Evolutionary conservation across 345 rosid species (phyloP).

Genomic region (Ceriops zippeliana): DNA sequence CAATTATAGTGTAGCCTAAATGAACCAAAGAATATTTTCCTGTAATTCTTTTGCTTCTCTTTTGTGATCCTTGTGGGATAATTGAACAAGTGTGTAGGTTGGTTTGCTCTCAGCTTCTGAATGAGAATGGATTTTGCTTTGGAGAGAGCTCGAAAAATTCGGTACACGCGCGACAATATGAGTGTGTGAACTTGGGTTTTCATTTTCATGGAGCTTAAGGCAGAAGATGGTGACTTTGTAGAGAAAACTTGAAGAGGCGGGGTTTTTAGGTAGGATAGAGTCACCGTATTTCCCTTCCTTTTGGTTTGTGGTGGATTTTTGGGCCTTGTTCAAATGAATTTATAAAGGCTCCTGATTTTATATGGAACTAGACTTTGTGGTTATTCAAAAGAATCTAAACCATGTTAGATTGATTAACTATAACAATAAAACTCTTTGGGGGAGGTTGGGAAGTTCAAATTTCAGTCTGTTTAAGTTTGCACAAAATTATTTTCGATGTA

Average conservation of each 20-base stretch:
- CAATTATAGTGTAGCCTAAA: conserved; percentile 88
- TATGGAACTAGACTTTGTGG: conserved; percentile 36
- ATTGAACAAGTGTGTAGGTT: conserved; percentile 30
- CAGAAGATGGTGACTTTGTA: conserved; percentile 36
- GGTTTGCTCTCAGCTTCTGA: conserved; percentile 44
- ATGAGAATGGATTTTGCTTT: conserved; percentile 51
- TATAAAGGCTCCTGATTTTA: conserved; percentile 33
- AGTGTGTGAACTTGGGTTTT: conserved; percentile 60
- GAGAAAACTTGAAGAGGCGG: conserved; percentile 27
- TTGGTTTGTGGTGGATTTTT: neutral
- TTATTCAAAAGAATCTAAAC: conserved; percentile 16
- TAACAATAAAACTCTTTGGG: too few relatives aligned
- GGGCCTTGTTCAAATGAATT: conserved; percentile 4
- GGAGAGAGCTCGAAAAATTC: conserved; percentile 48
- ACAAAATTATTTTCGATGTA: too few relatives aligned
- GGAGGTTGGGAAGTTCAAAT: too few relatives aligned
- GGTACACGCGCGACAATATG: conserved; percentile 49
- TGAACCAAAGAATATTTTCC: conserved; percentile 61
- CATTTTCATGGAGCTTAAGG: conserved; percentile 47
- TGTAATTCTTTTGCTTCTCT: conserved; percentile 36
- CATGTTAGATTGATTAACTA: conserved; percentile 5
- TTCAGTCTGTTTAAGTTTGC: too few relatives aligned
- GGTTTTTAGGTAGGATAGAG: neutral
- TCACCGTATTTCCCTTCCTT: conserved; percentile 17
- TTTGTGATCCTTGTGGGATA: conserved; percentile 37